Base-by-base conservation (phyloP, 176 grass and related monocot genomes). In the Paspalum notatum region DNA sequence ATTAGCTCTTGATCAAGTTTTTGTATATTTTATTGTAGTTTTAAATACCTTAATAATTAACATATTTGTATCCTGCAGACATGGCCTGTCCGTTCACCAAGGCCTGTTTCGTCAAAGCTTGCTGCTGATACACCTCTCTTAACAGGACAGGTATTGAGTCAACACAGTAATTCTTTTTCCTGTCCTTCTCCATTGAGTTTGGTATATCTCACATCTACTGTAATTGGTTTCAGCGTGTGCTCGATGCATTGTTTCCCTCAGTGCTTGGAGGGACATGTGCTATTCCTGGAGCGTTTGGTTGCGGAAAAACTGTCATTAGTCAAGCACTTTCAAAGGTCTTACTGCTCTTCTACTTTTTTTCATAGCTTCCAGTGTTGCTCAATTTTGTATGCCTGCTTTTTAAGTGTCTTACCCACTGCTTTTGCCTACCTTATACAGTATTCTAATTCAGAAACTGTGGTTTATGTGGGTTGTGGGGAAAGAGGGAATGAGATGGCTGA, bases 271-370 rank as follows among this genome's bases (percentile, higher is more conserved):
- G 93, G 26, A 97, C 93, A 73, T 97, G 93, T 87, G 93, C 90
- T 72, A 97, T 97, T 91, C 91, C 91, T 68, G 94, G 94, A 75
- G 94, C 94, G 58, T 93, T 97, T 94, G 94, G 94, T 53, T 97
- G 94, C 46, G 89, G 94, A 75, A 97, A 97, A 86, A 97, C 94
- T 87, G 91, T 97, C 74, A 97, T 97, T 87, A 97, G 91, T 82
- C 91, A 97, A 76, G 94, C 94, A 77, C 94, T 97, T 64, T 97
- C 94, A 38, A 97, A 97, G 91, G 24, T 76, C 18, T 7, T 87
- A 39, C 55, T 74, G 26, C 32, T 20, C 17, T 32, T 71, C 47
- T 15, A 69, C 9, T 51, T 67, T 79, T 82, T 57, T 75, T 40
- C 46, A 15, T 48, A 83, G 50, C 13, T 66, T 49, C 69, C 77